Conservation (phyloP, 148 eudicot species). For the Camellia japonica region DNA sequence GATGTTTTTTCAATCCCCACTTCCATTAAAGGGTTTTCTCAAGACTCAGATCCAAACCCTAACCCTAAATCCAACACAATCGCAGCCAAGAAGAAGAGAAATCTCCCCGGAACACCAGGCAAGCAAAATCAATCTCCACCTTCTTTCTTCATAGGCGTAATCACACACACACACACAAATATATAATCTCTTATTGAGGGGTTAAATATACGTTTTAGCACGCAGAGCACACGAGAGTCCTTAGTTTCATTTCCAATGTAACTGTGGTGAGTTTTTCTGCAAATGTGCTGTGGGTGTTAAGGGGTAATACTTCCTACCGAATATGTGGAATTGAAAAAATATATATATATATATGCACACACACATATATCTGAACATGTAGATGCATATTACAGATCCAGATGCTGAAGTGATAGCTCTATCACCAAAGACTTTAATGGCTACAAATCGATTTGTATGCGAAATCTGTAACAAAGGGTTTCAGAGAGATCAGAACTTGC, state of each 20-base stretch:
- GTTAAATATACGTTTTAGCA: neutral
- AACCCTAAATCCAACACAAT: constrained; percentile 41
- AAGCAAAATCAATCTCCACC: constrained; percentile 13
- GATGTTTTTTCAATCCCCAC: constrained; percentile 42
- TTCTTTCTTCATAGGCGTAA: neutral
- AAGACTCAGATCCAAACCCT: constrained; percentile 28
- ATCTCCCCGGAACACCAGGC: constrained; percentile 77
- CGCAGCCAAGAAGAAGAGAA: constrained; percentile 51
- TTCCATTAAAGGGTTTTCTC: constrained; percentile 33
- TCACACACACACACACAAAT: neutral
- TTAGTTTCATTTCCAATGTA: too few relatives aligned
- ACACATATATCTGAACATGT: neutral
- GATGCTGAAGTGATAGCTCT: constrained; percentile 88
- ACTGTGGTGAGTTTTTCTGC: too few relatives aligned
- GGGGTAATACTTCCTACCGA: too few relatives aligned
- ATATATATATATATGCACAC: neutral
- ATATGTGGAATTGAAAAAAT: too few relatives aligned
- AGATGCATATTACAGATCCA: constrained; percentile 48
- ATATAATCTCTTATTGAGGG: neutral
- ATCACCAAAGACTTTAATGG: constrained; percentile 85
- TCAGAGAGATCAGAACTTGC: constrained; percentile 90
- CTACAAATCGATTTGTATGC: constrained; percentile 76
- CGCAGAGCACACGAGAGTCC: too few relatives aligned
- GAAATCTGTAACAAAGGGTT: constrained; percentile 95
- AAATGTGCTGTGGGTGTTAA: too few relatives aligned